Base-by-base conservation (phyloP, 768 basidiomycete genomes). In the Boletus pseudopeckii region DNA sequence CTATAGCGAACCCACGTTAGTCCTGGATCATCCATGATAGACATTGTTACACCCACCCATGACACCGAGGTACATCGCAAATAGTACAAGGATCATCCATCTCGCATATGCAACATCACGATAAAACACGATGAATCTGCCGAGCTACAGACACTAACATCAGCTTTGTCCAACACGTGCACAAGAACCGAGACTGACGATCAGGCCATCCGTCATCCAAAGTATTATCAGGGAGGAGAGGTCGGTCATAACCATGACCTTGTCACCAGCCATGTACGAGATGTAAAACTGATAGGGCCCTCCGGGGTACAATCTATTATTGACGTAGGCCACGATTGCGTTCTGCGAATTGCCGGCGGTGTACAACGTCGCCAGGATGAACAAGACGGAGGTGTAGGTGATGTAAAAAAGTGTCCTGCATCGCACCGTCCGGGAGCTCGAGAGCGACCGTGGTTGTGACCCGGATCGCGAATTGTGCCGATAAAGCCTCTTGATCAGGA, bases 171-270 rank as follows among this genome's bases (percentile, higher is more conserved):
- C 6, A 7, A 39, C 33, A 18, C 3, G 7, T 38, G 33, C 4
- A 38, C 11, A 8, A 53, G 15, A 55, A 33, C 20, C 1, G 10
- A 40, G 1, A 63, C 66, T 50, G 8, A 70, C 66, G 11, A 69
- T 68, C 32, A 68, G 36, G 5, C 53, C 63, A 43, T 68, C 69
- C 47, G 67, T 64, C 67, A 68, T 57, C 66, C 67, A 68, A 42
- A 70, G 50, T 45, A 68, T 68, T 14, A 71, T 34, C 22, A 62
- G n/a, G 24, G 62, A 50, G 5, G 53, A 13, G 45, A 69, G 2
- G 48, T 63, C 69, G 42, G 50, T 58, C 57, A 68, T 57, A 48
- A 64, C n/a, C 62, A 64, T 64, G 45, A 45, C 41, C 17, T 17
- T 41, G 50, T 68, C 61, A 37, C 57, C 45, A n/a, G 57, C 52